Percentiles rank a stretch among this genome's conserved stretches.
These are phyloP conservation scores for Hammondia hammondi DNA, from an alignment of 169 alveolate species.

Conservation along the genomic window DNA sequence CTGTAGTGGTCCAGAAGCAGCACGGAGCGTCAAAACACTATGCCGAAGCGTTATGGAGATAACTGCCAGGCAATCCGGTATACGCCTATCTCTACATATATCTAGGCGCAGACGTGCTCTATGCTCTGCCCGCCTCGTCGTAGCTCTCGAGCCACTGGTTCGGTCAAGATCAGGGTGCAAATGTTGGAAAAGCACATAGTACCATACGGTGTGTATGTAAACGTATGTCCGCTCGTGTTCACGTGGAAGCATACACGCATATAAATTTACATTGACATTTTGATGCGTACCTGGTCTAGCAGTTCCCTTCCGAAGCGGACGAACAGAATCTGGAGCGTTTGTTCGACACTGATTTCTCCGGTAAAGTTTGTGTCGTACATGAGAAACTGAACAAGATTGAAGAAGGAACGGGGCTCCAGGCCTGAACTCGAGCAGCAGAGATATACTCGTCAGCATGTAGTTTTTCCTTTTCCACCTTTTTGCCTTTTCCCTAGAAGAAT, in stretches of 20 bases:
- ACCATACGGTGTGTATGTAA: too few relatives aligned
- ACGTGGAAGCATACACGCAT: constrained; percentile 57
- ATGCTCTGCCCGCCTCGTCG: too few relatives aligned
- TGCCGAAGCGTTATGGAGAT: not conserved
- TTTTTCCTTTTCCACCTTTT: not conserved
- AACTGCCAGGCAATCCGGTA: not conserved
- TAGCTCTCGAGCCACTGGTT: too few relatives aligned
- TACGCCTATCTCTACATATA: too few relatives aligned
- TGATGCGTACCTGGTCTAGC: constrained; percentile 82
- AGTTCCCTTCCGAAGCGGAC: constrained; percentile 90
- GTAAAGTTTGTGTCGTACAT: constrained; percentile 89
- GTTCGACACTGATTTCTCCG: constrained; percentile 90
- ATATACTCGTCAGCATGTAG: not conserved
- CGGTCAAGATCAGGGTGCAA: too few relatives aligned
- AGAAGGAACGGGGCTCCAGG: constrained; percentile 90
- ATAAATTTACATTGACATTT: constrained; percentile 88
- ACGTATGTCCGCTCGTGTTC: not conserved
- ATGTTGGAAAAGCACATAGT: too few relatives aligned
- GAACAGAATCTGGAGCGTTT: constrained; percentile 90
- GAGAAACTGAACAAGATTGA: constrained; percentile 89
- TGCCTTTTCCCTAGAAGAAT: not conserved
- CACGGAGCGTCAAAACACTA: too few relatives aligned
- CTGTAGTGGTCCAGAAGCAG: not conserved
- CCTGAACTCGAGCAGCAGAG: constrained; percentile 65
- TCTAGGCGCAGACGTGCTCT: too few relatives aligned